Evolutionary conservation across 2,329 filamentous ascomycete genomes (phyloP).

Genomic region (Pseudopyrenochaeta lycopersici): DNA sequence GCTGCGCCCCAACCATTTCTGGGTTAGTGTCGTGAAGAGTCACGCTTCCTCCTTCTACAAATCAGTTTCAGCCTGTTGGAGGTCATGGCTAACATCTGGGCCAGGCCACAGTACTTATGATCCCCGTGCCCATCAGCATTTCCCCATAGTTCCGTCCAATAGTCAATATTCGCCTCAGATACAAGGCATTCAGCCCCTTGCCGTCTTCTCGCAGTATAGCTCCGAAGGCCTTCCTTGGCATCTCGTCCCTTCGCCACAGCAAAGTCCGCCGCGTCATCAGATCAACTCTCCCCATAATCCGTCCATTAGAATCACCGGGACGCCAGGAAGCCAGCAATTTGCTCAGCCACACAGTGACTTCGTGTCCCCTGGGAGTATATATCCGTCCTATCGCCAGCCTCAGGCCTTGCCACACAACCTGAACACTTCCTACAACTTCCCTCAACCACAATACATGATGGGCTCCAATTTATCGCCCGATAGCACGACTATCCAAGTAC

Average conservation of each 20-base stretch:
- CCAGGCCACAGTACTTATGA: constrained; percentile 44
- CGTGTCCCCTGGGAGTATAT: constrained; percentile 38
- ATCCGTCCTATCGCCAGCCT: constrained; percentile 36
- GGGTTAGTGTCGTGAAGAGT: constrained; percentile 33
- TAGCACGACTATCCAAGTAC: constrained; percentile 28
- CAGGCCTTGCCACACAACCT: constrained; percentile 39
- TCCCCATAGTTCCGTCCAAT: constrained; percentile 27
- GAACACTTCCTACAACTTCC: constrained; percentile 28
- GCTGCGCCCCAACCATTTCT: constrained; percentile 31
- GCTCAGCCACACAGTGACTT: constrained; percentile 45
- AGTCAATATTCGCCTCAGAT: constrained; percentile 38
- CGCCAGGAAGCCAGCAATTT: constrained; percentile 33
- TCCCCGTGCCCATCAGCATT: constrained; percentile 30
- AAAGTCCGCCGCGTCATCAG: constrained; percentile 45
- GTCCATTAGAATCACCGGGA: constrained; percentile 43
- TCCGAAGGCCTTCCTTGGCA: constrained; percentile 39
- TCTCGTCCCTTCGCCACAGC: constrained; percentile 39
- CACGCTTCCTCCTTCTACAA: constrained; percentile 26
- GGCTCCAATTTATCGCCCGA: constrained; percentile 32
- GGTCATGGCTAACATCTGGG: constrained; percentile 20
- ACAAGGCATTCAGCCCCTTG: constrained; percentile 40
- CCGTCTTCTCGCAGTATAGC: constrained; percentile 42
- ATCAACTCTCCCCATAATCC: constrained; percentile 33
- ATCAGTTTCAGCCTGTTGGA: constrained; percentile 40
- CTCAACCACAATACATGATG: constrained; percentile 30